A percentile compares a stretch with the other conserved stretches of the same genome.
Evolutionary conservation across 192 early-diverging fungal species (phyloP).

Genomic region (Funneliformis geosporum): DNA sequence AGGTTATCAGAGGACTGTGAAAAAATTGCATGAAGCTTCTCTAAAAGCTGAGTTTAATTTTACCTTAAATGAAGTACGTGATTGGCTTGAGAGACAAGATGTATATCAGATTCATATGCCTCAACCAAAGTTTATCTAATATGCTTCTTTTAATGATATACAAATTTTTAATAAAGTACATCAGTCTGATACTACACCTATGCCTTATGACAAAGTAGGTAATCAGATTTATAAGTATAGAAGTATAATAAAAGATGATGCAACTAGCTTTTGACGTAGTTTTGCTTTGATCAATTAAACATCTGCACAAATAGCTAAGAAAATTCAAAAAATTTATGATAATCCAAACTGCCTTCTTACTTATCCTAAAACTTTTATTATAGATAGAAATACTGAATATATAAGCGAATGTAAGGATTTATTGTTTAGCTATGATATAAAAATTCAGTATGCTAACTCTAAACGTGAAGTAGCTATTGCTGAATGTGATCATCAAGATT

Average conservation of each 20-base stretch:
- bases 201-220: background rate
- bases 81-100: no score
- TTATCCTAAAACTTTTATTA: conserved; percentile 14
- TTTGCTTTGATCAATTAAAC: conserved; percentile 4
- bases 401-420: background rate
- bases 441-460: background rate
- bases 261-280: background rate
- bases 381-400: conserved; percentile 1
- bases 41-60: no score
- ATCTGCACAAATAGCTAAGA: background rate
- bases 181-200: conserved; percentile 2
- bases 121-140: no score
- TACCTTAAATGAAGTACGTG: no score
- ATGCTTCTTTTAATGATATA: conserved; percentile 14
- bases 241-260: background rate
- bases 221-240: conserved; percentile 3
- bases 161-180: background rate
- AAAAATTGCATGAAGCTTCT: no score
- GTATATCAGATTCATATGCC: no score
- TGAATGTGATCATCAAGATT: conserved; percentile 11
- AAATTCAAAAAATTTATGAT: conserved; percentile 11
- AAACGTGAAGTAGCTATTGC: conserved; percentile 5
- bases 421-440: background rate
- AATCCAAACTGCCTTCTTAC: background rate
- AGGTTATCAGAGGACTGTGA: no score